Evolutionary conservation across 805 yeast genomes (phyloP).

Genomic region (Candida anglica): DNA sequence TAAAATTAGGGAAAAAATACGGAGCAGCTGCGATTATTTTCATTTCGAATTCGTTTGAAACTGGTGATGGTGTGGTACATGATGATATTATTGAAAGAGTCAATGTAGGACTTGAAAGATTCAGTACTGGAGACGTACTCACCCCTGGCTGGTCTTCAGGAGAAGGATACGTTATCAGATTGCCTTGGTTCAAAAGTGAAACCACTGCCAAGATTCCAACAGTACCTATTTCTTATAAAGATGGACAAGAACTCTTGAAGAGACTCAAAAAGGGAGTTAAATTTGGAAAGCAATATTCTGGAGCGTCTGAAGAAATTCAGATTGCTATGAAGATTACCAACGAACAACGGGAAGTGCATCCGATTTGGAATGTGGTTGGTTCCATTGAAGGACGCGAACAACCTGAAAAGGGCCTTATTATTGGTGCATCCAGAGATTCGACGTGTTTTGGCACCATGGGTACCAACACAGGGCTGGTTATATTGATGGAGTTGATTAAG

Average conservation of each 20-base stretch:
- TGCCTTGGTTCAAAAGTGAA: slow-evolving; percentile 42
- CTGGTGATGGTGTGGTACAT: slow-evolving; percentile 9
- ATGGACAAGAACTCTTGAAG: slow-evolving; percentile 41
- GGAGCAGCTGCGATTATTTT: slow-evolving; percentile 70
- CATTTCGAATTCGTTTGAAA: slow-evolving; percentile 34
- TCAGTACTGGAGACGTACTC: slow-evolving; percentile 72
- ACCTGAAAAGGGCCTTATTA: slow-evolving; percentile 61
- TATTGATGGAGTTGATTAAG: slow-evolving; percentile 67
- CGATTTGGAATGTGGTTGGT: slow-evolving; percentile 76
- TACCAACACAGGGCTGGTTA: slow-evolving; percentile 71
- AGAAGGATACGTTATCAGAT: slow-evolving; percentile 33
- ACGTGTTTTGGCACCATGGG: slow-evolving; percentile 69
- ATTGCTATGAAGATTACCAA: slow-evolving; percentile 31
- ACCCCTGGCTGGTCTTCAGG: slow-evolving; percentile 71
- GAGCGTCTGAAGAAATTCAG: slow-evolving; percentile 12
- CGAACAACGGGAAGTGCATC: slow-evolving; percentile 51
- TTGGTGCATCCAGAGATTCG: slow-evolving; percentile 83
- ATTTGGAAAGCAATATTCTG: slow-evolving; percentile 26
- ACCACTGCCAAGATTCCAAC: slow-evolving; percentile 71
- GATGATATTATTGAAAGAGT: slow-evolving; percentile 48
- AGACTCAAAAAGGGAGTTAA: slow-evolving; percentile 30
- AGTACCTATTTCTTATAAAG: slow-evolving; percentile 73
- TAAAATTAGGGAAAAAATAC: slow-evolving; percentile 45
- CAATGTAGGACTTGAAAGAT: slow-evolving; percentile 56
- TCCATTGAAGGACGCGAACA: slow-evolving; percentile 80